Conservation (phyloP, 345 rosid species). For the Dipteronia dyeriana region DNA sequence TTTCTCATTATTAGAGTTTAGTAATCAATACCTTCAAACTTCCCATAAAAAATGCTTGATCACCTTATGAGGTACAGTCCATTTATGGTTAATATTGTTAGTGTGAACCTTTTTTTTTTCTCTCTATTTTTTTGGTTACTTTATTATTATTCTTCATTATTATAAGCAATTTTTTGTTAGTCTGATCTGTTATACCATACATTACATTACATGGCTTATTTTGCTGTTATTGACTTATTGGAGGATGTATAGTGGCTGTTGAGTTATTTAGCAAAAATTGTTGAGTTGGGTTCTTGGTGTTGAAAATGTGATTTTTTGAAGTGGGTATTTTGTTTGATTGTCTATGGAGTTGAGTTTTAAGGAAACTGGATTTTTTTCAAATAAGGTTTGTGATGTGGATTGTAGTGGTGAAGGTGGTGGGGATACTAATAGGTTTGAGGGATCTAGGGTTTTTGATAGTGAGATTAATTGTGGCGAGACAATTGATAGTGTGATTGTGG, state of each 20-base stretch:
- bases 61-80: background rate
- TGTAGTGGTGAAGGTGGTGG: background rate
- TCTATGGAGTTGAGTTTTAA: background rate
- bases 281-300: background rate
- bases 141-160: background rate
- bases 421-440: background rate
- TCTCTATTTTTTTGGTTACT: background rate
- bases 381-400: background rate
- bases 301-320: background rate
- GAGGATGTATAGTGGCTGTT: too few species aligned
- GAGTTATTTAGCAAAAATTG: too few species aligned
- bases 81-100: background rate
- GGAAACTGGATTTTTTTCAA: background rate
- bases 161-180: background rate
- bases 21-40: background rate
- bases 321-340: conserved; percentile 1
- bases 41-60: background rate
- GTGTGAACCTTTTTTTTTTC: background rate
- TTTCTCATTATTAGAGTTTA: background rate
- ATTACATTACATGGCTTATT: background rate
- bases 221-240: background rate
- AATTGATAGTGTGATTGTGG: conserved; percentile 6
- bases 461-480: background rate
- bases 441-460: background rate
- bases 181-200: background rate